Percentiles rank a stretch among this genome's conserved stretches.
Conservation (phyloP, 2,329 filamentous ascomycete genomes). For the Westerdykella ornata region DNA sequence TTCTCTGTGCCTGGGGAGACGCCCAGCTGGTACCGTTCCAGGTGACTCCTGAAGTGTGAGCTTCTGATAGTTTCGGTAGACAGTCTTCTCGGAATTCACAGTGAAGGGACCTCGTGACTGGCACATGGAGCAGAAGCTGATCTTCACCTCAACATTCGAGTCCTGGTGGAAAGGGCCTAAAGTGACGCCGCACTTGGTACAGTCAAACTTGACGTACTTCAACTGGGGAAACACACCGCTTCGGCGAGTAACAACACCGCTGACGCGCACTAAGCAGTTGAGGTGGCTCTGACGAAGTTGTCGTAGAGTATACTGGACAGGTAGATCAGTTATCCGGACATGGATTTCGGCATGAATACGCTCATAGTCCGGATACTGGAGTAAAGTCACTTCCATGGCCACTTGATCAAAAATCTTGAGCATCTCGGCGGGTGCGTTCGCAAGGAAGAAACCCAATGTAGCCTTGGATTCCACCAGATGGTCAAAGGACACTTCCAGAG, state of each 20-base stretch:
- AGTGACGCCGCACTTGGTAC: conserved; percentile 83
- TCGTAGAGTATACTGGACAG: conserved; percentile 88
- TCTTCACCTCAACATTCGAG: conserved; percentile 91
- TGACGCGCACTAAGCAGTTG: conserved; percentile 90
- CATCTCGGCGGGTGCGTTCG: conserved; percentile 91
- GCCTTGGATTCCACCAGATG: conserved; percentile 87
- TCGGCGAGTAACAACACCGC: conserved; percentile 87
- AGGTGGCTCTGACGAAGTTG: conserved; percentile 92
- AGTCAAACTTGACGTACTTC: conserved; percentile 98
- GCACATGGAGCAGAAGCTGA: conserved; percentile 93
- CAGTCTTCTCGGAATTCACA: conserved; percentile 92
- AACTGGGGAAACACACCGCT: conserved; percentile 95
- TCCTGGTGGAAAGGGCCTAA: conserved; percentile 97
- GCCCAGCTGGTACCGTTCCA: conserved; percentile 90
- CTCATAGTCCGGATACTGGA: conserved; percentile 96
- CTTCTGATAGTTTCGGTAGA: conserved; percentile 98
- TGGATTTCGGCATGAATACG: conserved; percentile 97
- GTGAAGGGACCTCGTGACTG: conserved; percentile 93
- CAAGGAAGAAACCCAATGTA: conserved; percentile 89
- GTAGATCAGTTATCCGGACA: conserved; percentile 90
- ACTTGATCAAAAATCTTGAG: conserved; percentile 95
- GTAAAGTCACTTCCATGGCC: conserved; percentile 89
- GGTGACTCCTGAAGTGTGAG: conserved; percentile 94
- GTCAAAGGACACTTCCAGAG: conserved; percentile 91
- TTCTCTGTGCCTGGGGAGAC: conserved; percentile 85